Base-by-base conservation (phyloP, 352 stramenopile species). In the Globisporangium polare region DNA sequence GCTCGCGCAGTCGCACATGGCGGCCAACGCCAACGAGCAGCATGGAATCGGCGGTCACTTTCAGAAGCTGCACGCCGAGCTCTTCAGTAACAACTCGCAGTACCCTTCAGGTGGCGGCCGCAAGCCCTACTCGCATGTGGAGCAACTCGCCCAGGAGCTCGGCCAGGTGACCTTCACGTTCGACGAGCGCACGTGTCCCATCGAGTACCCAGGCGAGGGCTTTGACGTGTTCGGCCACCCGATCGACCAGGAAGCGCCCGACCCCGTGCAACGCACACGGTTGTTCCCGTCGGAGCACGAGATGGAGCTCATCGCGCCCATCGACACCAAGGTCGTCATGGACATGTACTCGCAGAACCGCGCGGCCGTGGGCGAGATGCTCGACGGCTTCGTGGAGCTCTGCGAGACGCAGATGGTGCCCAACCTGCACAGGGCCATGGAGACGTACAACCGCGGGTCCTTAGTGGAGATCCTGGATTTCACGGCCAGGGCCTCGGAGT, bases 381-480 rank as follows among this genome's bases (percentile, higher is more conserved):
- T 92, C 10, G 71, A 88, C 42, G 83, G 83, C 0, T 92, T 79
- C 47, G 65, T 73, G 13, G 79, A 90, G 39, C 63, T 92, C 50
- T 75, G 76, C 20, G 54, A 75, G 15, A 69, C 71, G 9, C 77
- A 88, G 9, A 84, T 92, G 54, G 33, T 71, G 1, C 77, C 77
- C 15, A 76, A 77, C 17, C 60, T 92, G 7, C 50, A 57, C 13
- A 50, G 46, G 0, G 82, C 80, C 5, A 55, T 89, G 42, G 68
- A 53, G 5, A 51, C 59, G 4, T 66, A 69, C 29, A 83, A 83
- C 55, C 77, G 81, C 41, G 72, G 68, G 0, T 66, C 72, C 22
- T 64, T 90, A 27, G 71, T 92, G 37, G 83, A 89, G 54, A 73
- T 83, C 8, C 56, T 90, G 10, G 80, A 92, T 41, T 92, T 92